Base-by-base conservation (phyloP, 352 stramenopile species). In the Globisporangium alternatum region DNA sequence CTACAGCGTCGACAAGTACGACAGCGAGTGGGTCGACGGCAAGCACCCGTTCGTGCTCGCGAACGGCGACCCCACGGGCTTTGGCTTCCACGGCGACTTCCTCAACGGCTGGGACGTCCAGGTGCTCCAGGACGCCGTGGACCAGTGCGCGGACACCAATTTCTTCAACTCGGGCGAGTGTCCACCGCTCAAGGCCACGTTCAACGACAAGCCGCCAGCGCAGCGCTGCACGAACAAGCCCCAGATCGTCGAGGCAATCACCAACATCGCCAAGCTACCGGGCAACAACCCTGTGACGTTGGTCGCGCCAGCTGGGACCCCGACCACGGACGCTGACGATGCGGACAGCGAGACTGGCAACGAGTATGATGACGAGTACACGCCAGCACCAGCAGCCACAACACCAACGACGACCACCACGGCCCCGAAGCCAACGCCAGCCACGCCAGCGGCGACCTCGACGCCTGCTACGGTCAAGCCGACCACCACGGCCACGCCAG, bases 101-200 rank as follows among this genome's bases (percentile, higher is more conserved):
- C 72, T 85, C 55, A 79, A 82, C 33, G 72, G 76, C 48, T 85
- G 74, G 74, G 71, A 84, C 58, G 28, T 68, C 28, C 55, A 80
- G 15, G 67, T 84, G 39, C 69, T 84, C 17, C 76, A 81, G 47
- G 71, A 62, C 55, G 76, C 76, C 0, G 65, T 78, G 10, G 74
- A 84, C 35, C 64, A 82, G 48, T 84, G 74, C 52, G 43, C 66
- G 0, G 74, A 81, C 67, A 77, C 75, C 52, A 82, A 82, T 53
- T 80, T 76, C 67, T 85, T 85, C 54, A 80, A 80, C 65, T 66
- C 69, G 15, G 76, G 71, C 6, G 71, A 84, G 60, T 84, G 76
- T 49, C 64, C 71, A 12, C 69, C 76, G 2, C 64, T 84, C 5
- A 68, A 68, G 2, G 68, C 68, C 15, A 73, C 74, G 5, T 84